A percentile compares a stretch with the other conserved stretches of the same genome.
Conservation (phyloP, 1,284 basidiomycete species). For the Naganishia liquefaciens region DNA sequence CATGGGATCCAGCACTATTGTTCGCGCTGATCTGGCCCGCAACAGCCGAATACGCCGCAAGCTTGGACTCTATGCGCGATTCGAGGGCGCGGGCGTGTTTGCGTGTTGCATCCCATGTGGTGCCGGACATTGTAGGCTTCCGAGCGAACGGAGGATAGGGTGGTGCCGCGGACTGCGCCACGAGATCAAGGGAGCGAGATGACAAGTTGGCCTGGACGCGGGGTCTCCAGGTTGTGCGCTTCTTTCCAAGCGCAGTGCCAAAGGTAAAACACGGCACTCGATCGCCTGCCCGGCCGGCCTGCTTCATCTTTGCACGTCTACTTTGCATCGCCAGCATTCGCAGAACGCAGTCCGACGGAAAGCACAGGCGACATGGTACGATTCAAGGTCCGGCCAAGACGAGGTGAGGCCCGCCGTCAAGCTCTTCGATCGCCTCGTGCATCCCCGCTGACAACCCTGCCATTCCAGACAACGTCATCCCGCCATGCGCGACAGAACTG, state of each 20-base stretch:
- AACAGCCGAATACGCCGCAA: constrained; percentile 83
- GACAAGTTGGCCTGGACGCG: constrained; percentile 1
- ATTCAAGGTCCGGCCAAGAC: constrained; percentile 33
- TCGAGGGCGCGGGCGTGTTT: constrained; percentile 87
- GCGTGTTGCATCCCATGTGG: constrained; percentile 60
- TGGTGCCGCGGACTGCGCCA: background rate
- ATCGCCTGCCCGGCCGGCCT: constrained; percentile 14
- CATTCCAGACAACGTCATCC: constrained; percentile 22
- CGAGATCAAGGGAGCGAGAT: background rate
- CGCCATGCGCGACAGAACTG: constrained; percentile 33
- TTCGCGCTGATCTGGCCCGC: constrained; percentile 67
- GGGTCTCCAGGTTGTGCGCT: constrained; percentile 25
- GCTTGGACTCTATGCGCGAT: constrained; percentile 83
- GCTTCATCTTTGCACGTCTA: background rate
- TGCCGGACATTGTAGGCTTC: constrained; percentile 36
- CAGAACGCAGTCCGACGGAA: background rate
- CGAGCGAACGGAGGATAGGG: background rate
- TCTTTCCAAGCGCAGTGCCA: constrained; percentile 1
- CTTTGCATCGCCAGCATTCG: background rate
- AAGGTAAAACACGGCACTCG: constrained; percentile 15
- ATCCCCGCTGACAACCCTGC: background rate
- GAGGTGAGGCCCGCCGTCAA: constrained; percentile 9
- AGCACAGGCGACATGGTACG: constrained; percentile 20
- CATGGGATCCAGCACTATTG: constrained; percentile 26
- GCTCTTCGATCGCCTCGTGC: background rate